These are phyloP conservation scores for Apiospora aurea DNA, from an alignment of 2,329 filamentous ascomycete genomes.

Conservation along the genomic window DNA sequence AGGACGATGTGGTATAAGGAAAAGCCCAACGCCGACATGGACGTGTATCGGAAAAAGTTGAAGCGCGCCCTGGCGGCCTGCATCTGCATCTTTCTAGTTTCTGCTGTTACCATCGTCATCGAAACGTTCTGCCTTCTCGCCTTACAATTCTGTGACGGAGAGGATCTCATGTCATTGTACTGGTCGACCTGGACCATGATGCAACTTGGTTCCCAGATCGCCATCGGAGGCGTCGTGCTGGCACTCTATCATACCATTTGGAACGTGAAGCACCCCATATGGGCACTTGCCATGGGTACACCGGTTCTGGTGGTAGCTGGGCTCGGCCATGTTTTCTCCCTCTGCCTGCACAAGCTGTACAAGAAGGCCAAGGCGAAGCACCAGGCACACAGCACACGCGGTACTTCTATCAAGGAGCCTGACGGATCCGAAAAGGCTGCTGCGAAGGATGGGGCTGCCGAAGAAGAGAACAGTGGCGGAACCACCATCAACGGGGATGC, in stretches of 20 bases:
- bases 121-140: slow-evolving; percentile 62
- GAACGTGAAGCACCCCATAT: slow-evolving; percentile 58
- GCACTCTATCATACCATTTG: slow-evolving; percentile 58
- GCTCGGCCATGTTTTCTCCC: slow-evolving; percentile 54
- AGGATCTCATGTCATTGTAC: slow-evolving; percentile 65
- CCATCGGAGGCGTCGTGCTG: slow-evolving; percentile 62
- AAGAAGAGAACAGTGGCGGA: slow-evolving; percentile 25
- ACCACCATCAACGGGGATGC: neutral
- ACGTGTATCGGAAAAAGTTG: slow-evolving; percentile 47
- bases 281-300: slow-evolving; percentile 66
- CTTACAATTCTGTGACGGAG: slow-evolving; percentile 65
- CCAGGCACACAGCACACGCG: neutral
- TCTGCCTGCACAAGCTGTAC: slow-evolving; percentile 34
- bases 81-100: slow-evolving; percentile 51
- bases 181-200: slow-evolving; percentile 69
- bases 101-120: slow-evolving; percentile 56
- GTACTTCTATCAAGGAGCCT: slow-evolving; percentile 24
- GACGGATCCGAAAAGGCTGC: neutral
- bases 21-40: slow-evolving; percentile 41
- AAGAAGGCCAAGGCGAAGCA: slow-evolving; percentile 32
- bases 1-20: slow-evolving; percentile 47
- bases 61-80: slow-evolving; percentile 52
- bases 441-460: neutral
- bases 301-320: slow-evolving; percentile 66
- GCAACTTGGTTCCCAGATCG: slow-evolving; percentile 64